These are phyloP conservation scores for Rhododendron molle DNA, from an alignment of 148 eudicot species.

Conservation along the genomic window DNA sequence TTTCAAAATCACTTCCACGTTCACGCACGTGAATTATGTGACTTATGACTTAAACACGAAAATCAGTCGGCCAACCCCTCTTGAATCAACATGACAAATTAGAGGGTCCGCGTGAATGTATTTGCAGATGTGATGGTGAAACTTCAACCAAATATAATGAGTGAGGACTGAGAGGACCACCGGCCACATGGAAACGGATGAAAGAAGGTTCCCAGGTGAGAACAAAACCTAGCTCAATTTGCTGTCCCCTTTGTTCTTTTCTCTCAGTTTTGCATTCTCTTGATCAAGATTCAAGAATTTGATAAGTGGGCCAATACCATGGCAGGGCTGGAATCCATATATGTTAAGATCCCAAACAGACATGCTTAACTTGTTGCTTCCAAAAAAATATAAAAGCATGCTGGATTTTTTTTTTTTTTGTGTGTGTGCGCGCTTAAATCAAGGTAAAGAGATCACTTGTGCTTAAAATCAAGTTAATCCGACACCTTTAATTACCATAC, in stretches of 20 bases:
- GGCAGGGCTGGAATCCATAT: neutral
- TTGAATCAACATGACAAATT: neutral
- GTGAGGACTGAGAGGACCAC: neutral
- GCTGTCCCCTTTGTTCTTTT: neutral
- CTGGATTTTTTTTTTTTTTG: neutral
- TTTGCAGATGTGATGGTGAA: neutral
- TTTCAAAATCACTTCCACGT: no score
- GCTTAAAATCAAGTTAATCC: neutral
- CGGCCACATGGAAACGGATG: neutral
- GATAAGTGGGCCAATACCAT: neutral
- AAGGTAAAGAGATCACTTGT: neutral
- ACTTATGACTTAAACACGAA: no score
- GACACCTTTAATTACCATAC: neutral
- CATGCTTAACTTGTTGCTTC: no score
- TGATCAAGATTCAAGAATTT: neutral
- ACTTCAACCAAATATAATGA: neutral
- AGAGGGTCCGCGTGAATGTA: neutral
- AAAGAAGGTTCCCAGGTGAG: neutral
- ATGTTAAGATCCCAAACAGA: neutral
- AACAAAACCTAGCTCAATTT: neutral
- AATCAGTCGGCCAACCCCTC: neutral
- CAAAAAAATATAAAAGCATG: no score
- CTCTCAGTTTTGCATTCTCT: neutral
- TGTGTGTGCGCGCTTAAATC: neutral
- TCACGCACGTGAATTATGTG: no score